These are phyloP conservation scores for Usnea hakonensis DNA, from an alignment of 495 filamentous ascomycete genomes.

Conservation along the genomic window DNA sequence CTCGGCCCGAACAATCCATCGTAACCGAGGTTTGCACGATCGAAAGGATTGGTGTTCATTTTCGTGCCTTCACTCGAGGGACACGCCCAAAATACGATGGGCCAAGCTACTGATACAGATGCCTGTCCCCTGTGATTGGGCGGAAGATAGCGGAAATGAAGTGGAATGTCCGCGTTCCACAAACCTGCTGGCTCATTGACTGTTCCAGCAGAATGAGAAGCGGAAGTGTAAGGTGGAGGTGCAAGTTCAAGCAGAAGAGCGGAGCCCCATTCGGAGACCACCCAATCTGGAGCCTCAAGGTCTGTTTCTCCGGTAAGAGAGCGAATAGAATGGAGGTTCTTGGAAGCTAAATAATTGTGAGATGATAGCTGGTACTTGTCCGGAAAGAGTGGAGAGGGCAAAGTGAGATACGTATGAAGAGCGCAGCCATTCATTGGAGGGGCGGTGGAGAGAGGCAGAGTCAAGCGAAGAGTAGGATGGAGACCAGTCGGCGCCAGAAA, in stretches of 20 bases:
- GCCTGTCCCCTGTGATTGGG: constrained; percentile 32
- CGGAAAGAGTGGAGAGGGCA: constrained; percentile 75
- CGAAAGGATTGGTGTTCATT: constrained; percentile 78
- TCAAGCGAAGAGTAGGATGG: constrained; percentile 72
- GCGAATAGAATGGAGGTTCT: constrained; percentile 62
- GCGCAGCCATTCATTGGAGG: constrained; percentile 48
- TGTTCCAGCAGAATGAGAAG: constrained; percentile 1
- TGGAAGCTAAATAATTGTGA: constrained; percentile 61
- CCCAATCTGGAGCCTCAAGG: constrained; percentile 87
- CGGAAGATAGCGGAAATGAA: constrained; percentile 80
- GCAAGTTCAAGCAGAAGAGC: constrained; percentile 69
- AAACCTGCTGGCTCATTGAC: constrained; percentile 22
- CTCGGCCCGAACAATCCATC: constrained; percentile 72
- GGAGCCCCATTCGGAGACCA: constrained; percentile 69
- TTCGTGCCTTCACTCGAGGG: constrained; percentile 61
- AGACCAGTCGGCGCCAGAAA: constrained; percentile 72
- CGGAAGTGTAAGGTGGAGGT: constrained; percentile 31
- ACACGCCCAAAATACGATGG: constrained; percentile 91
- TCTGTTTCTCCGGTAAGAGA: constrained; percentile 74
- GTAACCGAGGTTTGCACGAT: constrained; percentile 74
- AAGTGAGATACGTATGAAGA: constrained; percentile 75
- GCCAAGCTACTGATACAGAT: constrained; percentile 55
- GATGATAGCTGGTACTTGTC: constrained; percentile 76
- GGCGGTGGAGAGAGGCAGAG: constrained; percentile 31
- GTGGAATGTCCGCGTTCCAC: constrained; percentile 72